Percentiles rank a stretch among this genome's conserved stretches.
phyloP scores from a whole-genome alignment of 2,329 filamentous ascomycete species.

The Botrytis paeoniae region DNA sequence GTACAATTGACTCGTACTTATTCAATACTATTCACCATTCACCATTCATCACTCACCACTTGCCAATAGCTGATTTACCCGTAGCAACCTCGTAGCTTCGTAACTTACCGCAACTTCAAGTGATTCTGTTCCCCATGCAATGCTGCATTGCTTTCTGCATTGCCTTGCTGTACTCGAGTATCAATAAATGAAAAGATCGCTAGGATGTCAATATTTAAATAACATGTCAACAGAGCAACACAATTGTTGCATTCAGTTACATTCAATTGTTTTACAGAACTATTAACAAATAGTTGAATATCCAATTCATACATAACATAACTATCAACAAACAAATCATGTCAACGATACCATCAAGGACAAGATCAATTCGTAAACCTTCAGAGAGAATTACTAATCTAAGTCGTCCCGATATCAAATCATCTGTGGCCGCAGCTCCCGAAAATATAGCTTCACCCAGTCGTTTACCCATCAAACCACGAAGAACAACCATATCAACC shows the following conservation, averaged over 20 bases:
- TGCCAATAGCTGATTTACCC: background rate
- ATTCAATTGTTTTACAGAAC: background rate
- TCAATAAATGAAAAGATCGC: background rate
- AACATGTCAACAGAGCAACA: background rate
- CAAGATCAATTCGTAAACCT: constrained; percentile 33
- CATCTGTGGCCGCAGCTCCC: background rate
- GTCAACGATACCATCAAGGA: constrained; percentile 31
- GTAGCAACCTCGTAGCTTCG: background rate
- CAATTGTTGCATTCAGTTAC: background rate
- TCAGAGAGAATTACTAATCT: constrained; percentile 23
- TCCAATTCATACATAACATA: background rate
- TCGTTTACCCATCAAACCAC: constrained; percentile 35
- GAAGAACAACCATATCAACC: constrained; percentile 27
- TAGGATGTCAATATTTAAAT: constrained; percentile 1
- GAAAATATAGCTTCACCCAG: constrained; percentile 31
- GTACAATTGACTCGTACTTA: background rate
- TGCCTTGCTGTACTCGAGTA: background rate
- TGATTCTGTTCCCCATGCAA: background rate
- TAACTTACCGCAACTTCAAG: constrained; percentile 3
- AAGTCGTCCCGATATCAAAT: constrained; percentile 12
- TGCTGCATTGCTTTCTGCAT: background rate
- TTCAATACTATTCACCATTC: background rate
- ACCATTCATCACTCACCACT: too few species aligned
- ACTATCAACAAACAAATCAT: constrained; percentile 19
- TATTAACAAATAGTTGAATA: background rate